Base-by-base conservation (phyloP, 805 yeast species). In the Wickerhamomyces pijperi region DNA sequence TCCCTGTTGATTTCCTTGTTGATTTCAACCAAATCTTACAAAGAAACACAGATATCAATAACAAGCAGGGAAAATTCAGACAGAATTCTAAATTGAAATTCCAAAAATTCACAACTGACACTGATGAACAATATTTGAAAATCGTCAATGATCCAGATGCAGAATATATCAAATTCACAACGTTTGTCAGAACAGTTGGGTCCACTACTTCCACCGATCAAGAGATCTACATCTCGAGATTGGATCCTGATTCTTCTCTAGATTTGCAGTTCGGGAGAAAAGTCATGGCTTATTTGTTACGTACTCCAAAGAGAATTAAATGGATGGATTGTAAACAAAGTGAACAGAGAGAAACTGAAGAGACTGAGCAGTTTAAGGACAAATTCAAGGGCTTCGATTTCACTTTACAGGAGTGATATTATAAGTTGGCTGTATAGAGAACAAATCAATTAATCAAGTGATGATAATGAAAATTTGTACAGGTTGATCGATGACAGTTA, bases 191-290 rank as follows among this genome's bases (percentile, higher is more conserved):
- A 38, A n/a, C n/a, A n/a, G n/a, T n/a, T n/a, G n/a, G n/a, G n/a
- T 51, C 64, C 0, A 49, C 55, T 11, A 36, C 46, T 3, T 43
- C 43, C 19, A 61, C 64, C 8, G 6, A 6, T 25, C 29, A 25
- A 25, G 54, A 48, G n/a, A 51, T 59, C 9, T 61, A 48, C 39
- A 33, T 64, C 2, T 53, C 63, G 23, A 42, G 35, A 9, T 32
- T 50, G 2, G 61, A 62, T 1, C 45, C 50, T 3, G 51, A 52
- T 3, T 64, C 64, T 38, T 47, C 67, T 12, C 59, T 86, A 8
- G 96, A 88, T 55, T 58, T 85, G 13, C 95, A 84, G 48, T 83
- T 88, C 50, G 94, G 95, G 2, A 66, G 97, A 54, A 69, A 86
- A 50, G 87, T 82, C 1, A 50, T 84, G 21, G 88, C 95, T 0